Conservation (phyloP, 345 rosid genomes). For the Tarenaya hassleriana region DNA sequence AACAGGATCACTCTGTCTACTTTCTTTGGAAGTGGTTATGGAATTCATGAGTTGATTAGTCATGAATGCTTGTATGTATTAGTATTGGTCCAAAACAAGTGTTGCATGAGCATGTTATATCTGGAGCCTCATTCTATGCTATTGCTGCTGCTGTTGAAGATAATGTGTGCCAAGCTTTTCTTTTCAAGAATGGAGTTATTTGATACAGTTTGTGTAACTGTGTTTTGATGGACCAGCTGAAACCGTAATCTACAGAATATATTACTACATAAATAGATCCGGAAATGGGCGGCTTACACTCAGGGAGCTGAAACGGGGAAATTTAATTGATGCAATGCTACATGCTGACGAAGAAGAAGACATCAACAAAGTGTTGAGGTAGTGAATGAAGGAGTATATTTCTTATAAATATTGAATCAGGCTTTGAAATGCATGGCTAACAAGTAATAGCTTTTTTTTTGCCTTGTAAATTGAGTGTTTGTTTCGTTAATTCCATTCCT, state of each 20-base stretch:
- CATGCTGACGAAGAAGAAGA: slow-evolving; percentile 98
- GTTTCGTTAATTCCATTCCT: background rate
- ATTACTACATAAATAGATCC: slow-evolving; percentile 81
- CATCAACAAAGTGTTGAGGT: slow-evolving; percentile 98
- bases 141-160: background rate
- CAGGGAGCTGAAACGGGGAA: slow-evolving; percentile 86
- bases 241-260: slow-evolving; percentile 95
- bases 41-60: background rate
- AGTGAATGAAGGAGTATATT: background rate
- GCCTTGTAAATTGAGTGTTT: too few species aligned
- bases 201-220: slow-evolving; percentile 16
- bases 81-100: too few species aligned
- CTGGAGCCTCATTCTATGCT: background rate
- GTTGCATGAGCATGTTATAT: background rate
- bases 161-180: background rate
- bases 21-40: background rate
- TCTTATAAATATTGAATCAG: background rate
- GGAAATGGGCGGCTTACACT: slow-evolving; percentile 83
- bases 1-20: slow-evolving; percentile 1
- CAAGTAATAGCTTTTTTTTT: too few species aligned
- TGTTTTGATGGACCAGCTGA: slow-evolving; percentile 61
- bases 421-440: too few species aligned
- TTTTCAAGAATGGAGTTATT: slow-evolving; percentile 8
- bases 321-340: slow-evolving; percentile 77
- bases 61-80: background rate